Base-by-base conservation (phyloP, 352 stramenopile species). In the Phytophthora fragariaefolia region DNA sequence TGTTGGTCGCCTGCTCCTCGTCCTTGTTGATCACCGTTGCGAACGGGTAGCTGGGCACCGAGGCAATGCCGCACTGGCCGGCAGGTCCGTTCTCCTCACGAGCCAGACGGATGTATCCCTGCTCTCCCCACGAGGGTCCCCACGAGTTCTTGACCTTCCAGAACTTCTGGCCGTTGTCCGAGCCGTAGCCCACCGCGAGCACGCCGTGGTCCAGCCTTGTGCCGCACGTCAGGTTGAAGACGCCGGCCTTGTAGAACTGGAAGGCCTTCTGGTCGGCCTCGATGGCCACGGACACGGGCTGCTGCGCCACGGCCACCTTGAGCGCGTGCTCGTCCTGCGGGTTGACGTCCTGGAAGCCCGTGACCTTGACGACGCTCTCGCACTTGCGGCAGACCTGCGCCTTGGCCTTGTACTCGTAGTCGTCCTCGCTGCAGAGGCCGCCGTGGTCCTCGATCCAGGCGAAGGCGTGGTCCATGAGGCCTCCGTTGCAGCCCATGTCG, bases 381-480 rank as follows among this genome's bases (percentile, higher is more conserved):
- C 94, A 98, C 40, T 84, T 89, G 36, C 74, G 82, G 79, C 89
- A 97, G 23, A 84, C 82, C 26, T 78, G 74, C n/a, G 82, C 77
- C 53, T 86, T 78, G 13, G 76, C 92, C 38, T 83, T 73, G 76
- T 99, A 99, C n/a, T 93, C 87, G 73, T 99, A 99, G 55, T 98
- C 95, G 0, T 84, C 80, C 69, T 99, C 97, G 13, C 80, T 89
- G 75, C 95, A 99, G n/a, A 99, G 77, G 28, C 90, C 85, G 23
- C 83, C 85, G 53, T 97, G 82, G 43, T 87, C 76, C 65, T 98
- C 89, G 59, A 99, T 97, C 81, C 96, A 99, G 17, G 90, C 77
- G 71, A 99, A 99, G 9, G 96, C 97, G 70, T 99, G 97, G 79
- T 98, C 96, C 97, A 99, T 99, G 13, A 99, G 76, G 26, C 97